Base-by-base conservation (phyloP, 192 early-diverging fungal species). In the Podila epigama region DNA sequence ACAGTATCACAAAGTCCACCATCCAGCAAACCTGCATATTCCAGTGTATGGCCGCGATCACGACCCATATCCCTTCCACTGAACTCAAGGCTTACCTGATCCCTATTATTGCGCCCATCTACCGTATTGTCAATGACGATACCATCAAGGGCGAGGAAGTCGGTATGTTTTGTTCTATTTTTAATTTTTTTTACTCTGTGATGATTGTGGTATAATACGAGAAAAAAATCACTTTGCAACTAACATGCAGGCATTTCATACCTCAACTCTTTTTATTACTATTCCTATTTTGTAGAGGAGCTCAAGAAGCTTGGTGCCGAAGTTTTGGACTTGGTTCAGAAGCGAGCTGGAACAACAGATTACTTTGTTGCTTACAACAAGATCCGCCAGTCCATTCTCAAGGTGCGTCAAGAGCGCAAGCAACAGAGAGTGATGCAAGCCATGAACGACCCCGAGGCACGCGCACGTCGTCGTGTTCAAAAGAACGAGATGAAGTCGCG, bases 21-120 rank as follows among this genome's bases (percentile, higher is more conserved):
- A 83, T 56, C 53, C 84, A 96, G 89, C 85, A 94, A 51, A 86
- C 84, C 28, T 91, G 84, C 53, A 86, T 94, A n/a, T 98, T 95
- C 84, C 89, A 95, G 68, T 95, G 90, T 88, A 95, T 95, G 84
- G 97, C 95, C 32, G 96, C 96, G 11, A 89, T 97, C 72, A 79
- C 86, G 31, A 86, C 86, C 16, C 81, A 87, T n/a, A 81, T 97
- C 12, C 83, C 86, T 3, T 40, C 86, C 12, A 58, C 81, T 1
- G 80, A 90, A 18, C 71, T 92, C 29, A 58, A 65, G n/a, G 70
- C 86, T 3, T 94, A 93, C 63, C 63, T 97, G 31, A 75, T 84
- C 63, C 78, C 90, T 1, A 91, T 96, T 28, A 81, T 97, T 27
- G 82, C 91, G 0, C 88, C 92, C 20, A 83, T 97, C 10, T 97